Evolutionary conservation across 2,329 filamentous ascomycete genomes (phyloP), one percentile per base, ranked within the genome.

Genomic region (Paraconiothyrium brasiliense): DNA sequence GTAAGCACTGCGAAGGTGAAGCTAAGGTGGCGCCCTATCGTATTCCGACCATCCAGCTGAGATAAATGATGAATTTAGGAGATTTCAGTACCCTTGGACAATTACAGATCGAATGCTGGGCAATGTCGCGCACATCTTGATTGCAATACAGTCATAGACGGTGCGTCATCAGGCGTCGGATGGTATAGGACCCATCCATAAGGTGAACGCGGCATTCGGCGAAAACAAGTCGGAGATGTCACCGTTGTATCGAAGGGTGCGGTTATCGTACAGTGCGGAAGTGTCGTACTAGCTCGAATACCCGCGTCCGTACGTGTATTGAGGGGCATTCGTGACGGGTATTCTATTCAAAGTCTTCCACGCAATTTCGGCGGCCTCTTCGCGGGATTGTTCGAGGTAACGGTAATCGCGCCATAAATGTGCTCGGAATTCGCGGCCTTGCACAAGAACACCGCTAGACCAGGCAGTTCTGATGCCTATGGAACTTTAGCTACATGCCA

Each of bases 371-470:
- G 75, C 75, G 27, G 75, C 75, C 52, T 77, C 75, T 68, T 77
- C 75, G 58, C 74, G 73, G 57, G 72, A 77, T 54, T 76, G 75
- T 50, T 75, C 73, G 59, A 77, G 72, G 63, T 69, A 77, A 39
- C 74, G 72, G 57, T 76, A 76, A 59, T 77, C 75, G 66, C 75
- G 72, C 74, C 74, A 77, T 39, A 77, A 67, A 37, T 70, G 66
- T 9, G 74, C 74, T 65, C 73, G 63, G 57, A 72, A 77, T 62
- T 77, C 74, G 56, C 71, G 70, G 52, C 74, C 74, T 57, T 74
- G 67, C 47, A 77, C 73, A 58, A 76, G 68, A 59, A 77, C 75
- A 57, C 72, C 71, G 63, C 75, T 77, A 8, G 69, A 73, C 75
- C 75, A 77, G 43, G 75, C 75, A 46, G 75, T 77, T 34, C 75